A percentile compares a stretch with the other conserved stretches of the same genome.
Conservation (phyloP, 2,329 filamentous ascomycete species). For the Xylaria hypoxylon region DNA sequence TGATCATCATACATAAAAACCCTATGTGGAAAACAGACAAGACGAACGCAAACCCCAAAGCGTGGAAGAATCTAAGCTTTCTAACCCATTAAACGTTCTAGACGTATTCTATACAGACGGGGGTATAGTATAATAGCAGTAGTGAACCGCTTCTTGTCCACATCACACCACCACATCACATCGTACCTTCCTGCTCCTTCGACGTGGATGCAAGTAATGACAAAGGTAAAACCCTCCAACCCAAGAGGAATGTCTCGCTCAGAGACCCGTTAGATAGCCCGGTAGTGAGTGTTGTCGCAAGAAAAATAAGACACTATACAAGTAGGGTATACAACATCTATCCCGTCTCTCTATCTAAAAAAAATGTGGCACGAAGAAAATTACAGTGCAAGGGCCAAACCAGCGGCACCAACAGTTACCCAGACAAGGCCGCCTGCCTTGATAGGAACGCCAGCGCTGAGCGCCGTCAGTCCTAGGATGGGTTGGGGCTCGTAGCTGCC, state of each 20-base stretch:
- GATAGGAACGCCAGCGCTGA: conserved; percentile 22
- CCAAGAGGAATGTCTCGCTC: neutral
- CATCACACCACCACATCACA: neutral
- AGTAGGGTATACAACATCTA: conserved; percentile 11
- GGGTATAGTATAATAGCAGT: neutral
- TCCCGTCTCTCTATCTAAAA: neutral
- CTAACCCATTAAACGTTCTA: neutral
- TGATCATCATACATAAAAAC: neutral
- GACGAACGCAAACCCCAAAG: neutral
- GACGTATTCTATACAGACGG: neutral
- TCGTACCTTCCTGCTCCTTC: neutral
- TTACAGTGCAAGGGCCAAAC: conserved; percentile 25
- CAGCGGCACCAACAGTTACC: conserved; percentile 19
- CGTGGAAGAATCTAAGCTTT: neutral
- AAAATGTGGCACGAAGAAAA: neutral
- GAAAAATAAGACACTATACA: conserved; percentile 8
- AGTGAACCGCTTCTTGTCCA: neutral
- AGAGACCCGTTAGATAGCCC: neutral
- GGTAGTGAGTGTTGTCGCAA: neutral
- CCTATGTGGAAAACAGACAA: neutral
- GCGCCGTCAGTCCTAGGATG: conserved; percentile 36
- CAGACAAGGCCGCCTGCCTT: conserved; percentile 13
- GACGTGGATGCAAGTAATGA: neutral
- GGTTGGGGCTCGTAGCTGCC: conserved; percentile 56
- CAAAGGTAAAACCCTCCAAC: neutral